Conservation (phyloP, 768 basidiomycete species). For the Collybiopsis luxurians region DNA sequence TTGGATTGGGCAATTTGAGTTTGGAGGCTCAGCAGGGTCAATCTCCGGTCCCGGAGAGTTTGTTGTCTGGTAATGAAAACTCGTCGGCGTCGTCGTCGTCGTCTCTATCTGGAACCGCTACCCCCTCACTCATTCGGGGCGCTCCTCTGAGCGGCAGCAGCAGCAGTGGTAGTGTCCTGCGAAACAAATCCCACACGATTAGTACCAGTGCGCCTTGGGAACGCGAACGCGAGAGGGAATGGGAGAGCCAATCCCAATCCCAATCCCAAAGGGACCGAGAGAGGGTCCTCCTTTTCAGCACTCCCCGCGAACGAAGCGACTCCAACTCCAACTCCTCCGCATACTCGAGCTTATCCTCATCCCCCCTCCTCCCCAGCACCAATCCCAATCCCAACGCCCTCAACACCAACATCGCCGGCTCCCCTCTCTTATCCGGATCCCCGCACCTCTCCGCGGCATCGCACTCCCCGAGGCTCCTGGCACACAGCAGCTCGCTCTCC, state of each 20-base stretch:
- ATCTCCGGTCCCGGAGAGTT: neutral
- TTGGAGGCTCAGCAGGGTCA: neutral
- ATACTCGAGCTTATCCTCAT: no score
- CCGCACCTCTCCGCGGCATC: neutral
- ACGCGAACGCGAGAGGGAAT: neutral
- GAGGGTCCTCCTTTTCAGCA: no score
- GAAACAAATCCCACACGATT: constrained; percentile 5
- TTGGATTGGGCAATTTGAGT: neutral
- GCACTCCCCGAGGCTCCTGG: no score
- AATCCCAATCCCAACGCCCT: no score
- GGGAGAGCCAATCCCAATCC: no score
- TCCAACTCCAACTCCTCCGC: neutral
- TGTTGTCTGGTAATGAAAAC: no score
- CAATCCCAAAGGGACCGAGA: no score
- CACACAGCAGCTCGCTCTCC: no score
- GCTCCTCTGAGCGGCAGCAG: neutral
- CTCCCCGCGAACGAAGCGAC: neutral
- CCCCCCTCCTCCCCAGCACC: no score
- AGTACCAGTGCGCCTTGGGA: constrained; percentile 2
- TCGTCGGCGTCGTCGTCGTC: no score
- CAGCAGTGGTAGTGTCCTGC: neutral
- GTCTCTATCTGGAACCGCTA: no score
- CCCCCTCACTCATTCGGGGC: neutral
- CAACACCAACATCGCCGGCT: neutral
- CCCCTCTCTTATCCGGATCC: neutral